Conservation (phyloP, 2,329 filamentous ascomycete species). For the Scedosporium minutisporum region DNA sequence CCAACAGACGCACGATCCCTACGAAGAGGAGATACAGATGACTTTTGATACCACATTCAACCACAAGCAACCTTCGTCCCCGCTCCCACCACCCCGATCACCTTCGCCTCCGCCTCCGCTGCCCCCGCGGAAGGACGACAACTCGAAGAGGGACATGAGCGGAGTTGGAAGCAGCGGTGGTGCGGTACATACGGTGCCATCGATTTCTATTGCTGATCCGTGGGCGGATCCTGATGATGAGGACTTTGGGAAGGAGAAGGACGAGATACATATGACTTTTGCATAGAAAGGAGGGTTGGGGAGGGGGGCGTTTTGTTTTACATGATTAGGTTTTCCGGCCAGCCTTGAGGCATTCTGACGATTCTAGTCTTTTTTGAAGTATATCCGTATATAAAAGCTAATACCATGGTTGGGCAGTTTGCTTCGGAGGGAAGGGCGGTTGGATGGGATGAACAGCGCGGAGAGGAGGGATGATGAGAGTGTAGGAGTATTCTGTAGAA, state of each 20-base stretch:
- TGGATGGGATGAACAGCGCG: too few relatives aligned
- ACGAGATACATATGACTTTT: conserved; percentile 69
- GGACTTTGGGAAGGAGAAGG: conserved; percentile 61
- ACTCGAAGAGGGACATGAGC: conserved; percentile 6
- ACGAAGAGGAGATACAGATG: conserved; percentile 53
- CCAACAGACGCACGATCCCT: conserved; percentile 6
- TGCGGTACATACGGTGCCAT: conserved; percentile 27
- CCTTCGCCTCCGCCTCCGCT: conserved; percentile 15
- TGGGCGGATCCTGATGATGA: conserved; percentile 63
- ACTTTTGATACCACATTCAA: conserved; percentile 60
- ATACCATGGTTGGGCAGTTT: neutral
- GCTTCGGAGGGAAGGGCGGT: too few relatives aligned
- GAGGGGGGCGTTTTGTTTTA: neutral
- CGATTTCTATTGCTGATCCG: conserved; percentile 45
- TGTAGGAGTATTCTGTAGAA: too few relatives aligned
- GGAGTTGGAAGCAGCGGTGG: neutral
- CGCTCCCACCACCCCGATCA: conserved; percentile 7
- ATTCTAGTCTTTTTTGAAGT: neutral
- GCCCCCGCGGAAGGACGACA: conserved; percentile 21
- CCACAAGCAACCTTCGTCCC: conserved; percentile 17
- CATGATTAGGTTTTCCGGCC: neutral
- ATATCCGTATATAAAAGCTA: neutral
- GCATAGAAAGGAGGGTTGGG: conserved; percentile 34
- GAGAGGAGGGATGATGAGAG: too few relatives aligned
- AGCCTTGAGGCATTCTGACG: neutral